Percentiles rank a stretch among this genome's conserved stretches.
Conservation (phyloP, 306 rosid genomes). For the Hippophae tibetana region DNA sequence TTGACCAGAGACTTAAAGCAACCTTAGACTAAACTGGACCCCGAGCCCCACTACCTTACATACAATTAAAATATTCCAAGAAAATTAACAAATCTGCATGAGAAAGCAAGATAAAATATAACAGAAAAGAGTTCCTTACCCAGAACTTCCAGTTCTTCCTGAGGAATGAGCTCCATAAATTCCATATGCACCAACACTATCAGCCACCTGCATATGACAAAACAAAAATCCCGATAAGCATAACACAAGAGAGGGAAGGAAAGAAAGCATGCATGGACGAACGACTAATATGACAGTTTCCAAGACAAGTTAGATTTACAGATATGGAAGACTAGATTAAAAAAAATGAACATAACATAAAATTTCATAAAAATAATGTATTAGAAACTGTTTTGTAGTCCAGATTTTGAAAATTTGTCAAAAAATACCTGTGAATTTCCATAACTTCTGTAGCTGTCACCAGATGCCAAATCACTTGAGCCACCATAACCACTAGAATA, state of each 20-base stretch:
- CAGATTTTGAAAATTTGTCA: not conserved
- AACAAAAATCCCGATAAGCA: conserved; percentile 19
- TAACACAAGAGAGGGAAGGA: not conserved
- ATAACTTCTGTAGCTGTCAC: conserved; percentile 69
- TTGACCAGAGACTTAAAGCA: too few species aligned
- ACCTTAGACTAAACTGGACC: too few species aligned
- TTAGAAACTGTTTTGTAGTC: not conserved
- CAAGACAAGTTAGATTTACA: too few species aligned
- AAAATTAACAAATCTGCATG: not conserved
- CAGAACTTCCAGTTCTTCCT: conserved; percentile 60
- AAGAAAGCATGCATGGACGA: not conserved
- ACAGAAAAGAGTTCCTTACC: conserved; percentile 39
- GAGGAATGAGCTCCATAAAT: conserved; percentile 79
- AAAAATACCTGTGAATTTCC: conserved; percentile 74
- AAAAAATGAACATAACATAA: not conserved
- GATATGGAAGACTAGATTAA: too few species aligned
- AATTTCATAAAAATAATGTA: not conserved
- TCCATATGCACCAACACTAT: conserved; percentile 62
- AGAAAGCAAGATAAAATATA: not conserved
- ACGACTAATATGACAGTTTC: not conserved
- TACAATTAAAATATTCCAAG: not conserved
- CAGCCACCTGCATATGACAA: conserved; percentile 50
- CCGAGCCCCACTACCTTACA: not conserved
- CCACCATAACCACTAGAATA: conserved; percentile 76
- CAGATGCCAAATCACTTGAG: conserved; percentile 54